phyloP scores from a whole-genome alignment of 768 basidiomycete species.

The Suillus plorans region DNA sequence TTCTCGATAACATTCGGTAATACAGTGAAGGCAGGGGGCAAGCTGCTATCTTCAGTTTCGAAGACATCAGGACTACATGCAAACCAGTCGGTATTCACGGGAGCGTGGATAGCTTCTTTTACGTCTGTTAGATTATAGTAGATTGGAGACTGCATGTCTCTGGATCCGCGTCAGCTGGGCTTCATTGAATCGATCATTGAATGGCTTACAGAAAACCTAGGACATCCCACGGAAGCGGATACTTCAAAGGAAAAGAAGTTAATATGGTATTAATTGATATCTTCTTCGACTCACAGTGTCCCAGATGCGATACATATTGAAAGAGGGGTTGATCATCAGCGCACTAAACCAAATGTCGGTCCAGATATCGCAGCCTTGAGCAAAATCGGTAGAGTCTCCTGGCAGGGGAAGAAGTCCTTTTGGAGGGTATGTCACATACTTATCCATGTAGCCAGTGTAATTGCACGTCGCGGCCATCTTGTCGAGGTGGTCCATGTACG shows the following conservation, averaged over 20 bases:
- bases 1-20: neutral
- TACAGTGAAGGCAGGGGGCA: neutral
- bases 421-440: slow-evolving; percentile 69
- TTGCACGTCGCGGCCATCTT: slow-evolving; percentile 39
- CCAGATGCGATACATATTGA: slow-evolving; percentile 76
- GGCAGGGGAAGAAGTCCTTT: slow-evolving; percentile 64
- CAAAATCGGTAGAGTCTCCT: slow-evolving; percentile 44
- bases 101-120: slow-evolving; percentile 35
- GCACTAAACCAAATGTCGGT: slow-evolving; percentile 61
- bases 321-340: slow-evolving; percentile 65
- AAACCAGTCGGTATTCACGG: neutral
- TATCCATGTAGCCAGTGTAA: slow-evolving; percentile 60
- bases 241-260: slow-evolving; percentile 26
- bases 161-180: slow-evolving; percentile 23
- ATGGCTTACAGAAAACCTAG: slow-evolving; percentile 68
- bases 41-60: neutral
- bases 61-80: rapidly evolving
- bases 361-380: slow-evolving; percentile 67
- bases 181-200: neutral
- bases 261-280: neutral
- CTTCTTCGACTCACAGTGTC: slow-evolving; percentile 46
- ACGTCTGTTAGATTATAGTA: slow-evolving; percentile 74
- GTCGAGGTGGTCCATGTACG: too few relatives aligned
- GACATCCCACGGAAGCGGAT: slow-evolving; percentile 74
- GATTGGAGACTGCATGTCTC: slow-evolving; percentile 55